phyloP scores from a whole-genome alignment of 1,284 basidiomycete genomes.

The Rhizopogon hawkerae region DNA sequence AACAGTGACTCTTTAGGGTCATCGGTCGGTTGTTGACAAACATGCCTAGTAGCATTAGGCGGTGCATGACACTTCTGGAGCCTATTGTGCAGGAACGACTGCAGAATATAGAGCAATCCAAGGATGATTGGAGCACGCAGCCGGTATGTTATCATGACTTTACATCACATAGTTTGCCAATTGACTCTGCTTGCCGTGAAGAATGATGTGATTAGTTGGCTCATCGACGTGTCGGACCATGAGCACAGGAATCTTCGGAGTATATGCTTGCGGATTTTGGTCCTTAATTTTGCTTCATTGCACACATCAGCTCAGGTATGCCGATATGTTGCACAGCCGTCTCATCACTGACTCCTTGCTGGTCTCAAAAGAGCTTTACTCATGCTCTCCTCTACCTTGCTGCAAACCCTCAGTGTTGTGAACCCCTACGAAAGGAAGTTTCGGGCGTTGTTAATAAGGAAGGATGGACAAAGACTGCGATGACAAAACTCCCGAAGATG shows the following conservation, averaged over 20 bases:
- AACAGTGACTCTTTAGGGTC: conserved; percentile 18
- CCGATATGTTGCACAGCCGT: not conserved
- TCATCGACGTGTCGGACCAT: conserved; percentile 32
- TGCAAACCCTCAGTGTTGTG: conserved; percentile 29
- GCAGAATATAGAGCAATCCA: conserved; percentile 13
- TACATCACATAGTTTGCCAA: conserved; percentile 8
- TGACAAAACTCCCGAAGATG: conserved; percentile 28
- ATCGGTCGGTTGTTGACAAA: conserved; percentile 28
- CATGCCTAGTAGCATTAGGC: conserved; percentile 25
- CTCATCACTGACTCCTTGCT: not conserved
- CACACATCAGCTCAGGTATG: conserved; percentile 35
- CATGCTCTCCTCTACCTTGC: conserved; percentile 33
- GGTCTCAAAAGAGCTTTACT: conserved; percentile 24
- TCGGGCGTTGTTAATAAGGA: conserved; percentile 21
- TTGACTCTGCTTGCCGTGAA: conserved; percentile 15
- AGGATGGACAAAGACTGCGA: conserved; percentile 32
- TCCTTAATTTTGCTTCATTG: conserved; percentile 37
- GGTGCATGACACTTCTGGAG: conserved; percentile 24
- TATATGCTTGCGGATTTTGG: conserved; percentile 32
- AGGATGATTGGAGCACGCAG: conserved; percentile 9
- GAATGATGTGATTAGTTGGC: conserved; percentile 39
- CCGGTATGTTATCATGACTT: conserved; percentile 18
- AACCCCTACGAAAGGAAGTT: conserved; percentile 31
- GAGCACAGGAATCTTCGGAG: conserved; percentile 25
- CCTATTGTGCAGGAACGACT: conserved; percentile 28